These are phyloP conservation scores for Houttuynia cordata DNA, from an alignment of 164 flowering plant genomes.

Conservation along the genomic window DNA sequence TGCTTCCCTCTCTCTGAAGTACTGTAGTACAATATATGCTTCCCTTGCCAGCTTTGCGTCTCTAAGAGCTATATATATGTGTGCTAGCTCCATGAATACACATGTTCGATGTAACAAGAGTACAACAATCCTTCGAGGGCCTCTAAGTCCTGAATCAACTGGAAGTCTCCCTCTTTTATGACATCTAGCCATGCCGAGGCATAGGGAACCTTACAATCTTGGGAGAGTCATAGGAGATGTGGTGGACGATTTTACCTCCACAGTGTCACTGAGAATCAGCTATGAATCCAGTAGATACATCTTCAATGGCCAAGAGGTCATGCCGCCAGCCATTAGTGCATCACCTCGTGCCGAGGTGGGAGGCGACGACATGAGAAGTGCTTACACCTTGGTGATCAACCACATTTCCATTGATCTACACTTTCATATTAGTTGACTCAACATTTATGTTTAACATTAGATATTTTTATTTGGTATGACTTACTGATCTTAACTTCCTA, in stretches of 20 bases:
- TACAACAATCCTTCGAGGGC: too few species aligned
- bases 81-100: too few species aligned
- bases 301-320: conserved; percentile 63
- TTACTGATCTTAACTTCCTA: too few species aligned
- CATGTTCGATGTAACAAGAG: too few species aligned
- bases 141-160: too few species aligned
- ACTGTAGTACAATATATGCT: too few species aligned
- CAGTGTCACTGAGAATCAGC: conserved; percentile 31
- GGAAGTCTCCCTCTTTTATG: too few species aligned
- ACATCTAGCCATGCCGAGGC: background rate
- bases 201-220: background rate
- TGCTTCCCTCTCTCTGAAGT: too few species aligned
- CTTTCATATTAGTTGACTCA: background rate
- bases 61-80: too few species aligned
- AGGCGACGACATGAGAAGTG: conserved; percentile 65
- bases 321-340: conserved; percentile 39
- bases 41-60: too few species aligned
- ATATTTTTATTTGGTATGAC: too few species aligned
- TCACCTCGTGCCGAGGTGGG: conserved; percentile 59
- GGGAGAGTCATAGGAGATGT: conserved; percentile 50
- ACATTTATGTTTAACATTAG: too few species aligned
- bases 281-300: conserved; percentile 38
- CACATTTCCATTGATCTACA: background rate
- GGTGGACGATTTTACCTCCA: conserved; percentile 45
- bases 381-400: conserved; percentile 62